These are phyloP conservation scores for Artemisia argyi DNA, from an alignment of 129 eudicot species.

Conservation along the genomic window DNA sequence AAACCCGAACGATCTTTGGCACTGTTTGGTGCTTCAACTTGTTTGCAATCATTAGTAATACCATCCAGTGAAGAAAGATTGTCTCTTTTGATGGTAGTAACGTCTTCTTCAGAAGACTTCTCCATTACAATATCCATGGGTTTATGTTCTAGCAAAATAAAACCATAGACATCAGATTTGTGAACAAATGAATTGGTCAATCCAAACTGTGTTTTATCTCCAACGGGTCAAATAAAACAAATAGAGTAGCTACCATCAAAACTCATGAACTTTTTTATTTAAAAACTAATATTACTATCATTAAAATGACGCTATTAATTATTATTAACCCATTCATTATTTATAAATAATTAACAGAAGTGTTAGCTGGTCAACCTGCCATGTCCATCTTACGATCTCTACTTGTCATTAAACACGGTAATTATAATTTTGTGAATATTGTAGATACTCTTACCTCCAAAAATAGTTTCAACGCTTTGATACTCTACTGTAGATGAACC, in stretches of 20 bases:
- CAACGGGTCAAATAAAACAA: not conserved
- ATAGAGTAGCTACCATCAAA: not conserved
- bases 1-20: conserved; percentile 24
- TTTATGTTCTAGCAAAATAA: conserved; percentile 29
- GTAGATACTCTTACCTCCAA: conserved; percentile 57
- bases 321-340: not conserved
- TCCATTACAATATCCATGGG: conserved; percentile 17
- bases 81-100: conserved; percentile 12
- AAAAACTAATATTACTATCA: too few relatives aligned
- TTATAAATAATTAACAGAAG: too few relatives aligned
- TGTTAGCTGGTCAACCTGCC: too few relatives aligned
- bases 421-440: too few relatives aligned
- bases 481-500: conserved; percentile 44
- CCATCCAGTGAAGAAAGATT: conserved; percentile 22
- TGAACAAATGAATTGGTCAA: not conserved
- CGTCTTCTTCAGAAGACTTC: conserved; percentile 23
- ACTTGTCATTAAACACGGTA: too few relatives aligned
- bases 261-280: too few relatives aligned
- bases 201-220: not conserved
- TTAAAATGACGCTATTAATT: too few relatives aligned
- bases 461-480: conserved; percentile 51
- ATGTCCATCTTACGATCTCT: too few relatives aligned
- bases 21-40: conserved; percentile 8
- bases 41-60: conserved; percentile 23
- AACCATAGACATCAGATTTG: not conserved